Evolutionary conservation across 139 green algal species (phyloP).

Genomic region (Closterium sp.): DNA sequence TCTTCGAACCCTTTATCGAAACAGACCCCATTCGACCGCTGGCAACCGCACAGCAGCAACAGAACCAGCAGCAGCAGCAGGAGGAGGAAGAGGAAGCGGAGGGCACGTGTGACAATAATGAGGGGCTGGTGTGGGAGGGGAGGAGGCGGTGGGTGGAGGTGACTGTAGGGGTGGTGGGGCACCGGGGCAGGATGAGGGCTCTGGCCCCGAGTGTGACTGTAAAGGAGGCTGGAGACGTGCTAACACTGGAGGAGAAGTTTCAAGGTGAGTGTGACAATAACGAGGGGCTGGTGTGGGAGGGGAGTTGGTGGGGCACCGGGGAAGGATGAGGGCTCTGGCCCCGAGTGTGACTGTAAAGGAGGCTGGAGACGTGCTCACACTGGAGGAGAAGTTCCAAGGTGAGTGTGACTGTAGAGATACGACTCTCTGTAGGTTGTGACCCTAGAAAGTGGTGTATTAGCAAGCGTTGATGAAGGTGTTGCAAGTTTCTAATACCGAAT

Average conservation of each 20-base stretch:
- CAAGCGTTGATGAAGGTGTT: no score
- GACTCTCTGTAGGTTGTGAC: no score
- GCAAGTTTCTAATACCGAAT: no score
- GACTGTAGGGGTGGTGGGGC: constrained; percentile 61
- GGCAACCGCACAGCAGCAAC: no score
- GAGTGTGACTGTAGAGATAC: no score
- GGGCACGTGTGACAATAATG: neutral
- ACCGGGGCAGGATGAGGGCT: constrained; percentile 53
- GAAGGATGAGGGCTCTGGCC: no score
- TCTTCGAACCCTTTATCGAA: constrained; percentile 68
- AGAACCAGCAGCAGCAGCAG: neutral
- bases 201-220: constrained; percentile 58
- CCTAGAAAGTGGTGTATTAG: no score
- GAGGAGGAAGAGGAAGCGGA: neutral
- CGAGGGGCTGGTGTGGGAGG: constrained; percentile 54
- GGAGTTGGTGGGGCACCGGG: constrained; percentile 55
- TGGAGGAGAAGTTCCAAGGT: no score
- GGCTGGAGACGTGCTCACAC: no score
- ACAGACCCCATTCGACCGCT: constrained; percentile 46
- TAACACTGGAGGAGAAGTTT: constrained; percentile 64
- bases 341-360: no score
- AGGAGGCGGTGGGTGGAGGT: constrained; percentile 65
- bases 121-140: constrained; percentile 55
- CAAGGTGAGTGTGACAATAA: constrained; percentile 44
- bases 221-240: constrained; percentile 47